phyloP scores from a whole-genome alignment of 371 early-diverging fungal genomes.

The Mortierella polycephala region DNA sequence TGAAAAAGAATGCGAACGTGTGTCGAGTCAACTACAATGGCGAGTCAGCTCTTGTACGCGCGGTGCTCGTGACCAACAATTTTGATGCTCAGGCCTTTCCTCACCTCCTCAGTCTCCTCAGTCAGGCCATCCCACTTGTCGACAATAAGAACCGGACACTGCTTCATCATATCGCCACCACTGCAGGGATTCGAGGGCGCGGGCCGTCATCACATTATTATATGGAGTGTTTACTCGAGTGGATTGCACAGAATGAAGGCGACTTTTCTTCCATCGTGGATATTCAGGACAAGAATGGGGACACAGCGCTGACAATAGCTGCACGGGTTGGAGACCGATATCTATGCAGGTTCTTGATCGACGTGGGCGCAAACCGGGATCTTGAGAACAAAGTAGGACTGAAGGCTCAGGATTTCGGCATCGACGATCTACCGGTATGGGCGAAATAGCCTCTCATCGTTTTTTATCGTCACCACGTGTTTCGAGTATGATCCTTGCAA shows the following conservation, averaged over 20 bases:
- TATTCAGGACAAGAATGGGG: constrained; percentile 81
- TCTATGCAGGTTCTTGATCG: constrained; percentile 75
- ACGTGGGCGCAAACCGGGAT: constrained; percentile 80
- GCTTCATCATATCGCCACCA: constrained; percentile 87
- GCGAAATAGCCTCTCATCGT: neutral
- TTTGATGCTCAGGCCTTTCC: constrained; percentile 84
- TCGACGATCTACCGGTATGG: constrained; percentile 46
- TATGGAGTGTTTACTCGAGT: constrained; percentile 75
- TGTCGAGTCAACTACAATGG: constrained; percentile 75
- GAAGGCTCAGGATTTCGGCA: constrained; percentile 68
- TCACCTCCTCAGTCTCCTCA: constrained; percentile 73
- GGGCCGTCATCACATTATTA: constrained; percentile 78
- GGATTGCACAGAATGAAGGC: constrained; percentile 57
- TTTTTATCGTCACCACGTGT: neutral
- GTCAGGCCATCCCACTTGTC: constrained; percentile 66
- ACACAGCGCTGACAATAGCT: constrained; percentile 92
- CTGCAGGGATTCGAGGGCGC: constrained; percentile 69
- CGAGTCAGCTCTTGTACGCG: constrained; percentile 87
- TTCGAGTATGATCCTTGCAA: too few relatives aligned
- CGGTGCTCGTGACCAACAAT: constrained; percentile 85
- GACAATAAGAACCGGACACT: constrained; percentile 83
- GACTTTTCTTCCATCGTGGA: constrained; percentile 71
- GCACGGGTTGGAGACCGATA: constrained; percentile 76
- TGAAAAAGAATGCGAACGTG: constrained; percentile 75
- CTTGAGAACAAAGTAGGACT: constrained; percentile 82